These are phyloP conservation scores for Neospora caninum DNA, from an alignment of 169 alveolate genomes.

Conservation along the genomic window DNA sequence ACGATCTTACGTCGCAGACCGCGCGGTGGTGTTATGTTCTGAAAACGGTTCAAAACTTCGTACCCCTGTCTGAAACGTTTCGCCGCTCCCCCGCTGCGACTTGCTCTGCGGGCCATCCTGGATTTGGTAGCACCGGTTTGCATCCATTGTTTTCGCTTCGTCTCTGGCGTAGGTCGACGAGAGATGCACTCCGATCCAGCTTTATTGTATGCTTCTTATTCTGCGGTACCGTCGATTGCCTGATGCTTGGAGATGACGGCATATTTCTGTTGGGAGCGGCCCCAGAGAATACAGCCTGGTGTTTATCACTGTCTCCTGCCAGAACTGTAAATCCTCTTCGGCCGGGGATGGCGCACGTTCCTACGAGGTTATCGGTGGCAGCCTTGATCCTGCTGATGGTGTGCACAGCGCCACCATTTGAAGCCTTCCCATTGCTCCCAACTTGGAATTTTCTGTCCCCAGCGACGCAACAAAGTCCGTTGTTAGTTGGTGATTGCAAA, in stretches of 20 bases:
- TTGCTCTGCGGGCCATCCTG: no score
- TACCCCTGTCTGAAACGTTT: no score
- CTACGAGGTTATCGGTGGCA: neutral
- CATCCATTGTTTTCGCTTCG: neutral
- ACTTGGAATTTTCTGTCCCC: no score
- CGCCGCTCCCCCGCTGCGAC: no score
- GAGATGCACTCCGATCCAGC: neutral
- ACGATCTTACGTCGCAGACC: no score
- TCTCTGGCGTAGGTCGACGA: neutral
- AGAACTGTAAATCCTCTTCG: neutral
- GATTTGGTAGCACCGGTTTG: neutral
- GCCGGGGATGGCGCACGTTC: neutral
- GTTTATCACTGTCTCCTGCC: neutral
- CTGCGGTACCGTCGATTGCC: neutral
- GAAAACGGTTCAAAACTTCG: no score
- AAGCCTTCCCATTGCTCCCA: no score
- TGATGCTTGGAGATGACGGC: neutral
- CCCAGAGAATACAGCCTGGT: neutral
- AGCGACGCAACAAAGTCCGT: no score
- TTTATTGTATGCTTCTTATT: neutral
- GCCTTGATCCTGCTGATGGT: neutral
- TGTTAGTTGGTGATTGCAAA: no score
- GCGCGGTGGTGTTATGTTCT: no score
- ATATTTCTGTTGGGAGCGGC: neutral
- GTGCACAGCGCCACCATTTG: neutral